phyloP scores from a whole-genome alignment of 306 rosid species.

The Myrica gale region DNA sequence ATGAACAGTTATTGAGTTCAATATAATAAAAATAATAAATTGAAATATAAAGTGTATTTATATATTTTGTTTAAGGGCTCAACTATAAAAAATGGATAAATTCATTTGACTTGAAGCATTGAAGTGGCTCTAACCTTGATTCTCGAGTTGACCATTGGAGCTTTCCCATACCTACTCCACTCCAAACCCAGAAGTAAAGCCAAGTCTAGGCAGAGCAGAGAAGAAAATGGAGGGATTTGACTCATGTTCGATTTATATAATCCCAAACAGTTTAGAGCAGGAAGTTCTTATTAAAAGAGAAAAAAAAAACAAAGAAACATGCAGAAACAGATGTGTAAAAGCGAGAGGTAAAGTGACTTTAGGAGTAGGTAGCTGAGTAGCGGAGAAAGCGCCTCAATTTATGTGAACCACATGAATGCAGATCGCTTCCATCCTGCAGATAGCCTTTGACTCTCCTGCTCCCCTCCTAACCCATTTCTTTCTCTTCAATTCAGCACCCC shows the following conservation, averaged over 20 bases:
- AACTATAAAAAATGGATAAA: background rate
- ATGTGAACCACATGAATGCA: constrained; percentile 13
- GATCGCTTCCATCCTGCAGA: background rate
- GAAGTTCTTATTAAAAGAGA: too few species aligned
- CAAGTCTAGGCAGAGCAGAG: background rate
- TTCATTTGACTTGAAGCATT: background rate
- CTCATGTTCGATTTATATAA: background rate
- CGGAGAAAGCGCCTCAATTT: constrained; percentile 35
- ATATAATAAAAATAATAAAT: too few species aligned
- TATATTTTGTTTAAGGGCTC: too few species aligned
- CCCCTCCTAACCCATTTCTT: too few species aligned
- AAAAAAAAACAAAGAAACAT: background rate
- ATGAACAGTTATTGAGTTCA: too few species aligned
- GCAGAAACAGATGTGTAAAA: background rate
- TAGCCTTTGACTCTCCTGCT: too few species aligned
- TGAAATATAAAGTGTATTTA: too few species aligned
- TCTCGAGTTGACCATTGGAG: background rate
- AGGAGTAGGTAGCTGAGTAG: background rate
- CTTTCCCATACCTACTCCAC: background rate
- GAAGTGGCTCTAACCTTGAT: background rate
- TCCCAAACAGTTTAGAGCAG: background rate
- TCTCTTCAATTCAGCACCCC: too few species aligned
- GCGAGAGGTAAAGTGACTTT: background rate
- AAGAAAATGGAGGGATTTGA: background rate
- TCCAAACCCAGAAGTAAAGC: background rate